Base-by-base conservation (phyloP, 2,329 filamentous ascomycete genomes). In the Pseudopyricularia javanii region DNA sequence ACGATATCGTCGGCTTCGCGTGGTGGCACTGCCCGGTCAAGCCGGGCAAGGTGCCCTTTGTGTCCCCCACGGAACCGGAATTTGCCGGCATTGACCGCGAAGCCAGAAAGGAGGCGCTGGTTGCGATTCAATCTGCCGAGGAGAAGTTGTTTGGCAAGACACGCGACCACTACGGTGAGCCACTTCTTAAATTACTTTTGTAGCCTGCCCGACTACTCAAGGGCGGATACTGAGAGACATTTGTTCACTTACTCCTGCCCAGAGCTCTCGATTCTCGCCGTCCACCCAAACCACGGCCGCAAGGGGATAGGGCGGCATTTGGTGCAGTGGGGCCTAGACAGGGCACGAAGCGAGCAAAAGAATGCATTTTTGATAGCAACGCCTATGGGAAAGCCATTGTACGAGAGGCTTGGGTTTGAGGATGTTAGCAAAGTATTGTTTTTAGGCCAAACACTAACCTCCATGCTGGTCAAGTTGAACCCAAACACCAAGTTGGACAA, bases 281-380 rank as follows among this genome's bases (percentile, higher is more conserved):
- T 64, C 3, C 58, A 63, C n/a, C 61, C 62, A 0, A 14, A 47
- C 3, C 56, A 63, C n/a, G 56, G 63, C 4, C 55, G 62, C 15
- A 57, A 58, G n/a, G 63, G 63, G 3, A 54, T 62, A 12, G 62
- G 63, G 3, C 56, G 47, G 51, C 56, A 55, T 40, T 56, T 64
- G 2, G 14, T 60, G 9, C 52, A 56, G 2, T 58, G 59, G 35
- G 61, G 61, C 1, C 33, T 64, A 20, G 58, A 59, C 1, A 48
- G 53, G 4, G 61, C 59, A 0, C 53, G 54, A 2, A 43, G 50
- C 26, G 57, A 56, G 3, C 56, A 55, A 1, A 56, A 48, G 28
- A 56, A 59, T 22, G 57, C 52, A 1, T 61, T 55, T 32, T 35
- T 64, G 11, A 30, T 57, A 6, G 54, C 59, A 1, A 61, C 58